These are phyloP conservation scores for Pisolithus albus DNA, from an alignment of 768 basidiomycete species.

Conservation along the genomic window DNA sequence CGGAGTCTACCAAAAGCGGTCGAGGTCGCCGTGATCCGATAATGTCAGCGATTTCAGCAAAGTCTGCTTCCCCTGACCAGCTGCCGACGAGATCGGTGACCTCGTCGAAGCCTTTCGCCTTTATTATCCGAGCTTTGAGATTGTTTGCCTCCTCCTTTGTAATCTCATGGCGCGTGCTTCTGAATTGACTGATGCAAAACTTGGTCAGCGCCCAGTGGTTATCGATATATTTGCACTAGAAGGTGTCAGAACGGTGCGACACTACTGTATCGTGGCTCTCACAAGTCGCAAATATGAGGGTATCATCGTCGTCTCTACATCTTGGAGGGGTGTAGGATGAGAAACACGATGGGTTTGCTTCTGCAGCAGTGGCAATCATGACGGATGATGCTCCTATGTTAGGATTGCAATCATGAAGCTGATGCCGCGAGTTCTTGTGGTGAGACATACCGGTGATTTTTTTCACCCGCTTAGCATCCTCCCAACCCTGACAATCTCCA, in stretches of 20 bases:
- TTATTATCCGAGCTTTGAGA: slow-evolving; percentile 45
- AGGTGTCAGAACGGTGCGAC: slow-evolving; percentile 1
- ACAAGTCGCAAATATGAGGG: slow-evolving; percentile 74
- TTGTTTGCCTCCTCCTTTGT: slow-evolving; percentile 54
- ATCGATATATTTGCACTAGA: slow-evolving; percentile 64
- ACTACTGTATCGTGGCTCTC: slow-evolving; percentile 9
- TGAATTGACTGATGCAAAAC: slow-evolving; percentile 81
- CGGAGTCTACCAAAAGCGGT: slow-evolving; percentile 9
- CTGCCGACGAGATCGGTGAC: slow-evolving; percentile 44
- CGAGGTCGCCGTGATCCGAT: slow-evolving; percentile 31
- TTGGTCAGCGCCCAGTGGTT: slow-evolving; percentile 84
- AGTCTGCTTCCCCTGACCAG: slow-evolving; percentile 59
- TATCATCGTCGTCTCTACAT: slow-evolving; percentile 62
- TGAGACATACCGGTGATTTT: slow-evolving; percentile 57
- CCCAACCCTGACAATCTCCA: slow-evolving; percentile 79
- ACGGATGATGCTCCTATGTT: slow-evolving; percentile 71
- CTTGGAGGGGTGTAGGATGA: slow-evolving; percentile 55
- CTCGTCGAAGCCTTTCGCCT: slow-evolving; percentile 57
- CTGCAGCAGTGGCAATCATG: slow-evolving; percentile 96
- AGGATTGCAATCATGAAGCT: neutral
- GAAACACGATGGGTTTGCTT: slow-evolving; percentile 89
- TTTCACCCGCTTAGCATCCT: slow-evolving; percentile 72
- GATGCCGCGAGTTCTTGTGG: neutral
- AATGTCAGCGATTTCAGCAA: slow-evolving; percentile 44
- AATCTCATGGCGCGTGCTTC: slow-evolving; percentile 49